A percentile compares a stretch with the other conserved stretches of the same genome.
These are phyloP conservation scores for Exserohilum turcica DNA, from an alignment of 2,329 filamentous ascomycete genomes.

Conservation along the genomic window DNA sequence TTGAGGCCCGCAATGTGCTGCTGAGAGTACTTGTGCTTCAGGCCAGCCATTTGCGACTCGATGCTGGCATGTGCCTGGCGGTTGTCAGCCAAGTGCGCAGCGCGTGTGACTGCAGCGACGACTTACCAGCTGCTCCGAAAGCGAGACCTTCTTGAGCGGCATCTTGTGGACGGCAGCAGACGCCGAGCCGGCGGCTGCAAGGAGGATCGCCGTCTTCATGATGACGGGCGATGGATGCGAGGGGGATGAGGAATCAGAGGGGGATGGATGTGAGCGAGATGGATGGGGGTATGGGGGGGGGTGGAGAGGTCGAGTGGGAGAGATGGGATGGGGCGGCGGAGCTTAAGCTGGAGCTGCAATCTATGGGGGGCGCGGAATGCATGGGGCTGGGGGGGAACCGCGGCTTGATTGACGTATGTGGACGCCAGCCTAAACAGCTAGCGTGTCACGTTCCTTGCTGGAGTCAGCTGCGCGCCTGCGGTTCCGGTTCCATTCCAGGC, in stretches of 20 bases:
- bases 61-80: slow-evolving; percentile 75
- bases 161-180: slow-evolving; percentile 91
- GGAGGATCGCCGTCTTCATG: slow-evolving; percentile 87
- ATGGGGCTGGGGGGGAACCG: slow-evolving; percentile 12
- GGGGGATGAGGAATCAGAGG: slow-evolving; percentile 6
- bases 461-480: not conserved
- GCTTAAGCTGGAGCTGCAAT: slow-evolving; percentile 19
- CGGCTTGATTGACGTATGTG: slow-evolving; percentile 16
- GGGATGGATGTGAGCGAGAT: slow-evolving; percentile 11
- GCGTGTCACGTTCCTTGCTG: slow-evolving; percentile 15
- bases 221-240: slow-evolving; percentile 18
- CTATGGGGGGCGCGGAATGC: slow-evolving; percentile 14
- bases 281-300: too few species aligned
- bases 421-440: slow-evolving; percentile 12
- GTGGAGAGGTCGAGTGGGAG: slow-evolving; percentile 6
- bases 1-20: slow-evolving; percentile 75
- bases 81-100: slow-evolving; percentile 8
- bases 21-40: slow-evolving; percentile 82
- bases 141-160: slow-evolving; percentile 95
- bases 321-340: slow-evolving; percentile 16
- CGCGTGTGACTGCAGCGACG: slow-evolving; percentile 14
- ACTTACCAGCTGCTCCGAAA: slow-evolving; percentile 89
- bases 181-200: slow-evolving; percentile 79
- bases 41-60: slow-evolving; percentile 76
- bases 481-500: slow-evolving; percentile 2